Evolutionary conservation across 139 green algal species (phyloP), one percentile per base, ranked within the genome.

Genomic region (Trebouxia sp.): DNA sequence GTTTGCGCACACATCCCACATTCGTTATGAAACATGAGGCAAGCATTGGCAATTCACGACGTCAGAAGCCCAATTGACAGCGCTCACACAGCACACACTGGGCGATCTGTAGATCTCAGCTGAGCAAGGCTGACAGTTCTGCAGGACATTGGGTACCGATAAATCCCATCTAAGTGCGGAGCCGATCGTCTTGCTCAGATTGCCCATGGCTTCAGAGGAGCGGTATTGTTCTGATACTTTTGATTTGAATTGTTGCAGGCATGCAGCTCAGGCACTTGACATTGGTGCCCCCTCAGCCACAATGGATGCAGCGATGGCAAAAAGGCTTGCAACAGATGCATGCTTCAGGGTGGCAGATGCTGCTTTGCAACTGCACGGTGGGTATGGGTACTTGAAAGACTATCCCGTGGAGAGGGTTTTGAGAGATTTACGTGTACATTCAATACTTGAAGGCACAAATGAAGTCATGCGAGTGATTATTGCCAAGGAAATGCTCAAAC

Each of bases 381-480:
- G 93, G 17, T 97, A 96, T 66, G 93, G 92, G 28, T 94, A 90
- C 53, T 83, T 93, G 28, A 78, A 79, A 42, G 92, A 96, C 11
- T 94, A 96, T 67, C 82, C 84, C 0, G 82, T 95, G 28, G 93
- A 97, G 89, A 76, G 93, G 12, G 87, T 90, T 11, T 38, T 94
- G 75, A 80, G 93, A 5, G 93, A 97, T 83, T 78, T 97, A 65
- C 75, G 93, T 7, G 93, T 97, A 43, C 93, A 97, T 84, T 91
- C 83, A 66, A 95, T 97, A 41, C 83, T 97, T 81, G 93, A 97
- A 78, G 86, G 92, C 22, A 95, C 92, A 41, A 96, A 96, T 65
- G 91, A 96, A 82, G 87, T 96, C 74, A 96, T 96, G 92, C 76
- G 90, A 2, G 22, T 94, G 14, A 89, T 95, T 42, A 90, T 95